phyloP scores from a whole-genome alignment of 1,139 yeast genomes.

The Taphrina communis region DNA sequence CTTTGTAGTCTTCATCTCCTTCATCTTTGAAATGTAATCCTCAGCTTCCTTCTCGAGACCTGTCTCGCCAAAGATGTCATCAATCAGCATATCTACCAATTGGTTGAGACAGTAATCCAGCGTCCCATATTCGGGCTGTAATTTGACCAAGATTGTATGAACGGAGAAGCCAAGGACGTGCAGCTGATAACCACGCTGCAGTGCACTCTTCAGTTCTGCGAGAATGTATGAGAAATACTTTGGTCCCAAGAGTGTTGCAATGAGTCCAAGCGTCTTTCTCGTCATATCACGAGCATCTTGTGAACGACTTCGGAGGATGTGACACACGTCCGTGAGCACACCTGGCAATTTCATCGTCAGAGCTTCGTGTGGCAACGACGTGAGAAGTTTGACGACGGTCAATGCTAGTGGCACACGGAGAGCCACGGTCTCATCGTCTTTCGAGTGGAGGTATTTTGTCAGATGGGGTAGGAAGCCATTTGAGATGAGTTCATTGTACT shows the following conservation, averaged over 20 bases:
- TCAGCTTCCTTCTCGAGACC: slow-evolving; percentile 96
- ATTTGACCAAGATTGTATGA: slow-evolving; percentile 68
- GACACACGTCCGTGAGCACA: slow-evolving; percentile 80
- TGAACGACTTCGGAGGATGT: slow-evolving; percentile 81
- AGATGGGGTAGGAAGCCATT: slow-evolving; percentile 69
- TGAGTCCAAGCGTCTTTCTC: slow-evolving; percentile 73
- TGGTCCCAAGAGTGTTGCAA: slow-evolving; percentile 71
- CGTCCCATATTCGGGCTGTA: slow-evolving; percentile 69
- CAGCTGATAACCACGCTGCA: slow-evolving; percentile 88
- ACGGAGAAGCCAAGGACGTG: slow-evolving; percentile 91
- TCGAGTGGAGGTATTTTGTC: slow-evolving; percentile 59
- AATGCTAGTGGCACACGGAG: slow-evolving; percentile 80
- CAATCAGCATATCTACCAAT: slow-evolving; percentile 79
- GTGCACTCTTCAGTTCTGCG: slow-evolving; percentile 76
- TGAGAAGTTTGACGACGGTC: slow-evolving; percentile 73
- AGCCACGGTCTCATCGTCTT: slow-evolving; percentile 75
- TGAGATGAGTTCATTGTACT: slow-evolving; percentile 61
- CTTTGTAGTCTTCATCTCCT: slow-evolving; percentile 87
- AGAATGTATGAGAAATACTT: slow-evolving; percentile 73
- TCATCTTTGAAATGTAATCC: slow-evolving; percentile 83
- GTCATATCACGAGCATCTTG: slow-evolving; percentile 89
- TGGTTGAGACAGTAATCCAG: slow-evolving; percentile 70
- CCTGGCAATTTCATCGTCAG: slow-evolving; percentile 74
- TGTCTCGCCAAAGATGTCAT: slow-evolving; percentile 88
- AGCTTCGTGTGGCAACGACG: slow-evolving; percentile 65